phyloP scores from a whole-genome alignment of 2,329 filamentous ascomycete genomes.

The Coleophoma crateriformis region DNA sequence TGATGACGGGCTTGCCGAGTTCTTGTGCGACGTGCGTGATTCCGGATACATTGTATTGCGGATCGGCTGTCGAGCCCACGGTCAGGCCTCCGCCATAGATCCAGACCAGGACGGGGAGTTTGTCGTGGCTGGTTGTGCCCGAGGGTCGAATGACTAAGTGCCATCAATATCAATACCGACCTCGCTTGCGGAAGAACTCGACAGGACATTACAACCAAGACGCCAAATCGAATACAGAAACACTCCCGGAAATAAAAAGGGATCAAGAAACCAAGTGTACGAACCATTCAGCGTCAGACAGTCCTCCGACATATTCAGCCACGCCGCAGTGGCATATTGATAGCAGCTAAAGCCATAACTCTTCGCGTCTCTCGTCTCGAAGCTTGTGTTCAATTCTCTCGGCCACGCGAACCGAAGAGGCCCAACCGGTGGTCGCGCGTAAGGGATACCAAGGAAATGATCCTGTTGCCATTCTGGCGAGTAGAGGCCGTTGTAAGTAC shows the following conservation, averaged over 20 bases:
- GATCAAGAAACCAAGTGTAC: neutral
- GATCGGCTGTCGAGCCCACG: slow-evolving; percentile 42
- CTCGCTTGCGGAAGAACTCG: too few species aligned
- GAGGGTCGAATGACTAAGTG: slow-evolving; percentile 33
- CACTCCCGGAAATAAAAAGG: neutral
- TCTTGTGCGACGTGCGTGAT: slow-evolving; percentile 49
- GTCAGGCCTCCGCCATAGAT: slow-evolving; percentile 53
- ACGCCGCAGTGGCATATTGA: slow-evolving; percentile 31
- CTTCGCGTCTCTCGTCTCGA: slow-evolving; percentile 33
- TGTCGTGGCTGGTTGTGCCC: slow-evolving; percentile 23
- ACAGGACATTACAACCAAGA: too few species aligned
- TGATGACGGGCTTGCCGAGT: slow-evolving; percentile 47
- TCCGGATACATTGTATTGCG: slow-evolving; percentile 59
- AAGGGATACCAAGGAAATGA: slow-evolving; percentile 7
- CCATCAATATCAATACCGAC: too few species aligned
- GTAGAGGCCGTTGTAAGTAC: slow-evolving; percentile 17
- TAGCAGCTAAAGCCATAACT: slow-evolving; percentile 39
- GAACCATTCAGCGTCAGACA: slow-evolving; percentile 37
- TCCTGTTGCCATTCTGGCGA: slow-evolving; percentile 19
- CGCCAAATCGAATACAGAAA: neutral
- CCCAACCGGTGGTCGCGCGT: slow-evolving; percentile 3
- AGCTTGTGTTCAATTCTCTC: slow-evolving; percentile 31
- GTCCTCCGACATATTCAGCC: slow-evolving; percentile 39
- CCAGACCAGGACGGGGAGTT: slow-evolving; percentile 43
- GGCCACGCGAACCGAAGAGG: slow-evolving; percentile 31